These are phyloP conservation scores for Claviceps lovelessii DNA, from an alignment of 2,329 filamentous ascomycete genomes.

Conservation along the genomic window DNA sequence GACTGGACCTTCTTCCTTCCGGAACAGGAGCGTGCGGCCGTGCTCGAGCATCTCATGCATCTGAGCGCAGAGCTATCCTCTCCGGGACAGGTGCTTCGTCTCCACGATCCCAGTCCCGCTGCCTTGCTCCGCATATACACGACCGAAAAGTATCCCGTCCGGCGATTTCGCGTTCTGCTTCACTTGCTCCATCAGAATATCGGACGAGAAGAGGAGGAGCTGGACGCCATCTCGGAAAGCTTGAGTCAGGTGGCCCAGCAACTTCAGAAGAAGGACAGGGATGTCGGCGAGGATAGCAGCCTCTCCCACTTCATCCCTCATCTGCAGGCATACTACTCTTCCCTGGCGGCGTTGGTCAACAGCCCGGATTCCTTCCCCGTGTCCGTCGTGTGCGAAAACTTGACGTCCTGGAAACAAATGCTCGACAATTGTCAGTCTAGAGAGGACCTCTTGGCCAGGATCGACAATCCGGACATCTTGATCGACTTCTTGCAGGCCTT, in stretches of 20 bases:
- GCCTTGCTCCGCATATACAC: constrained; percentile 36
- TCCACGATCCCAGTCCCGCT: constrained; percentile 32
- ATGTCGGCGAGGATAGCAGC: constrained; percentile 29
- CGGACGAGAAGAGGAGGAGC: constrained; percentile 24
- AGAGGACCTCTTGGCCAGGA: constrained; percentile 25
- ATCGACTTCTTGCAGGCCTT: constrained; percentile 36
- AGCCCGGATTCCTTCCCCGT: constrained; percentile 18
- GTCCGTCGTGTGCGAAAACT: constrained; percentile 20
- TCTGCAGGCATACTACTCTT: constrained; percentile 30
- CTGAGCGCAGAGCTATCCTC: constrained; percentile 27
- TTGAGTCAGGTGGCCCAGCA: constrained; percentile 23
- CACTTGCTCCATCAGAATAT: constrained; percentile 34
- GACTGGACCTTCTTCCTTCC: constrained; percentile 41
- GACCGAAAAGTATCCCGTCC: constrained; percentile 34
- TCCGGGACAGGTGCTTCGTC: constrained; percentile 21
- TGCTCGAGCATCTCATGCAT: constrained; percentile 46
- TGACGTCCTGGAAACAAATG: constrained; percentile 32
- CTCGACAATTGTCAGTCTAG: constrained; percentile 23
- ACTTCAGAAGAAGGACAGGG: constrained; percentile 21
- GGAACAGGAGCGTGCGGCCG: constrained; percentile 38
- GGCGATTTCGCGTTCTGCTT: constrained; percentile 37
- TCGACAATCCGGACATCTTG: constrained; percentile 37
- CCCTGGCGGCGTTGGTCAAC: constrained; percentile 28
- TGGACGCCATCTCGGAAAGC: constrained; percentile 25
- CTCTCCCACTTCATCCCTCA: constrained; percentile 33